Evolutionary conservation across 2,329 filamentous ascomycete genomes (phyloP), one percentile per base, ranked within the genome.

Genomic region (Fusarium sublunatum): DNA sequence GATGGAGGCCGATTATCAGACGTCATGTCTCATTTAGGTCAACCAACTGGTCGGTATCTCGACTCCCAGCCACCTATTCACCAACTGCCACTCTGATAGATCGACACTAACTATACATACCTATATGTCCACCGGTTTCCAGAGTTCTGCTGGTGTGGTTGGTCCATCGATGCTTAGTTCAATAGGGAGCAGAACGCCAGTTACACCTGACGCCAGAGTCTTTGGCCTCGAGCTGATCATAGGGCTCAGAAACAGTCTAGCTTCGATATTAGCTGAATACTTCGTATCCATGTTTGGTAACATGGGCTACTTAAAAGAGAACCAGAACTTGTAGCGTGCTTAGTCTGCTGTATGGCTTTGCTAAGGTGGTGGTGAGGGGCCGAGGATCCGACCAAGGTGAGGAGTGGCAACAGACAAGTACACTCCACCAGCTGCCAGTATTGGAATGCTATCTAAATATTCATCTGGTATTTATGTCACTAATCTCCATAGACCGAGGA

Each of bases 301-400:
- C 24, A 25, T 6, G 3, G 3, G 9, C 2, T 0, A 19, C 11
- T 13, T 5, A 22, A 25, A 2, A n/a, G 2, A 13, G 1, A 19
- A 22, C 15, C 28, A 12, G 19, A 19, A 7, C 1, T 11, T 28
- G 15, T 29, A 13, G 28, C 35, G 25, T 25, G 11, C 32, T 24
- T 15, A 15, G 26, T 29, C 35, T 42, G 31, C 34, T n/a, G 31
- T 26, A 41, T 46, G 46, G 25, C 53, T 59, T 12, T 13, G 32
- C 47, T 54, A 53, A 54, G 36, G 19, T 36, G 25, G 13, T 12
- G n/a, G n/a, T 32, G 40, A 42, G 35, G 40, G 25, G 12, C 13
- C 31, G 11, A 26, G 44, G 28, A 49, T 42, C 36, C 41, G 25
- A 38, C 36, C 29, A n/a, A 13, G 12, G 12, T 59, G 46, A 22